These are phyloP conservation scores for Pleurostoma richardsiae DNA, from an alignment of 2,329 filamentous ascomycete species.

Conservation along the genomic window DNA sequence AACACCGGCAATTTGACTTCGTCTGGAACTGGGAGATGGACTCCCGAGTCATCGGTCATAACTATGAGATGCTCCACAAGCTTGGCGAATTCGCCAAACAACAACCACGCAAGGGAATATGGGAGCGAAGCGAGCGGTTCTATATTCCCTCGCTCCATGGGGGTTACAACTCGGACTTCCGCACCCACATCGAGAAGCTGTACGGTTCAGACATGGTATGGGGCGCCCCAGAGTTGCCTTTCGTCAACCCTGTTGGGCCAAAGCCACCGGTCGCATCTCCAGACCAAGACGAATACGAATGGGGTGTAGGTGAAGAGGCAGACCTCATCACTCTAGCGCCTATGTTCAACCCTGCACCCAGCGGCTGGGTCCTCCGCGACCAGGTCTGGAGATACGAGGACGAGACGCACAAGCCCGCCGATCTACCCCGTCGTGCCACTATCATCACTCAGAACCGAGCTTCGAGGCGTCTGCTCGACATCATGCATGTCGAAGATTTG, in stretches of 20 bases:
- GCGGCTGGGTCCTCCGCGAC: conserved; percentile 66
- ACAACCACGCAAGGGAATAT: conserved; percentile 67
- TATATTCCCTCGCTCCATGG: conserved; percentile 68
- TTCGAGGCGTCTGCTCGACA: conserved; percentile 65
- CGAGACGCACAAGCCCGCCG: conserved; percentile 38
- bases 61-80: conserved; percentile 73
- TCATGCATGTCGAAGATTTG: conserved; percentile 74
- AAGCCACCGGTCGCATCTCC: conserved; percentile 54
- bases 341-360: conserved; percentile 71
- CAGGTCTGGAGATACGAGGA: conserved; percentile 64
- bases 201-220: conserved; percentile 56
- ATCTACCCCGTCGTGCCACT: conserved; percentile 68
- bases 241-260: conserved; percentile 57
- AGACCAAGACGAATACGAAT: conserved; percentile 62
- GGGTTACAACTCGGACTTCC: conserved; percentile 62
- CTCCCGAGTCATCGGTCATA: conserved; percentile 71
- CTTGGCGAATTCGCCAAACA: conserved; percentile 57
- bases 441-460: conserved; percentile 73
- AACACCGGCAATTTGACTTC: conserved; percentile 74
- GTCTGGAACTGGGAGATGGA: conserved; percentile 90
- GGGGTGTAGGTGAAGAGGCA: conserved; percentile 72
- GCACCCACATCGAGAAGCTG: conserved; percentile 52
- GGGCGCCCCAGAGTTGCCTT: conserved; percentile 57
- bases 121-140: conserved; percentile 69
- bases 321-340: conserved; percentile 71